phyloP scores from a whole-genome alignment of 331 rosid genomes.

The Erythrophleum ivorense region DNA sequence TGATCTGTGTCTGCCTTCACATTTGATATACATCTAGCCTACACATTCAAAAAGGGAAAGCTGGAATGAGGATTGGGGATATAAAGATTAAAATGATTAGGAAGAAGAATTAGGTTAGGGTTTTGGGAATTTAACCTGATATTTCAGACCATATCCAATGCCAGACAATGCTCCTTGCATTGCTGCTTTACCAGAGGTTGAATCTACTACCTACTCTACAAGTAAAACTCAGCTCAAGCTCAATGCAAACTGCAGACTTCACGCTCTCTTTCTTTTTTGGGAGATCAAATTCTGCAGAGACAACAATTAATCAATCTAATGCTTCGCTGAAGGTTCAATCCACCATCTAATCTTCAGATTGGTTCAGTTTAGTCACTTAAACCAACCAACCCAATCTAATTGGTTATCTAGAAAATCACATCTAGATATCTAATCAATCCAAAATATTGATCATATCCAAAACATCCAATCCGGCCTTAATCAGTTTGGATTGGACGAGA shows the following conservation, averaged over 20 bases:
- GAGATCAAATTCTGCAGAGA: not conserved
- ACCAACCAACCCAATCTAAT: not conserved
- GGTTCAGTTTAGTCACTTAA: not conserved
- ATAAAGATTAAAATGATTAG: not conserved
- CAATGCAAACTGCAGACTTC: constrained; percentile 2
- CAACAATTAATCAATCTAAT: not conserved
- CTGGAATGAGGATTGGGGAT: constrained; percentile 21
- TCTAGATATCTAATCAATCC: not conserved
- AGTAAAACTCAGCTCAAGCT: not conserved
- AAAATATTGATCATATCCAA: not conserved
- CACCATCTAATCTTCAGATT: not conserved
- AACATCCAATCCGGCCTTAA: not conserved
- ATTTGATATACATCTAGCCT: constrained; percentile 97
- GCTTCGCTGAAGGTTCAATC: not conserved
- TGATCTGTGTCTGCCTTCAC: constrained; percentile 96
- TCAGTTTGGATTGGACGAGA: too few relatives aligned
- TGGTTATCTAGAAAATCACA: not conserved
- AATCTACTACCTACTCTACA: constrained; percentile 27
- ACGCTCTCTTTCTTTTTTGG: not conserved
- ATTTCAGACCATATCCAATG: constrained; percentile 92
- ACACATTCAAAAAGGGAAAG: not conserved
- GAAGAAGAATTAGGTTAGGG: constrained; percentile 19
- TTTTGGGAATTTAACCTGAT: constrained; percentile 65
- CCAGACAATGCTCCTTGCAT: constrained; percentile 98
- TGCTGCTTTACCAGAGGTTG: constrained; percentile 40